phyloP scores from a whole-genome alignment of 768 basidiomycete species.

The Suillus fuscotomentosus region DNA sequence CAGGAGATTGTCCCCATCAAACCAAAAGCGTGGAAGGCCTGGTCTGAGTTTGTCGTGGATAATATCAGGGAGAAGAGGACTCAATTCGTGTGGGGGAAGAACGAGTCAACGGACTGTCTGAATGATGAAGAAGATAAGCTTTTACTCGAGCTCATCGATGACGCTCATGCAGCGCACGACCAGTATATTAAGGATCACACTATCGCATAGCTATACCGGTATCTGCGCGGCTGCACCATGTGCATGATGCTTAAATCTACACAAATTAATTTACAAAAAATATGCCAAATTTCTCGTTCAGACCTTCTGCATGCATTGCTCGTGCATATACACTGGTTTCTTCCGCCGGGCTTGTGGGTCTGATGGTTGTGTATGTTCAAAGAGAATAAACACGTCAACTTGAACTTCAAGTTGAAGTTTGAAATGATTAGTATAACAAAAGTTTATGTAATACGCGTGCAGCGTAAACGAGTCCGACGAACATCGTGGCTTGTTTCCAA shows the following conservation, averaged over 20 bases:
- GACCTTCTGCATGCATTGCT: too few species aligned
- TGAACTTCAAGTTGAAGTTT: too few species aligned
- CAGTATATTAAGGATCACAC: neutral
- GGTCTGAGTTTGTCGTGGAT: neutral
- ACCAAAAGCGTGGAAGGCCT: neutral
- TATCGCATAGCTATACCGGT: neutral
- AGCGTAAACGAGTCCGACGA: too few species aligned
- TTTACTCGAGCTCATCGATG: neutral
- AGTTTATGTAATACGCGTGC: too few species aligned
- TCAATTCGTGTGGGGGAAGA: neutral
- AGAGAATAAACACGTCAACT: too few species aligned
- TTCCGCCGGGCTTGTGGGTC: too few species aligned
- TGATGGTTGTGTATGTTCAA: too few species aligned
- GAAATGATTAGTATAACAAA: too few species aligned
- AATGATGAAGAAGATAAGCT: neutral
- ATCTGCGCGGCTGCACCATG: too few species aligned
- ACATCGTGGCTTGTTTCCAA: too few species aligned
- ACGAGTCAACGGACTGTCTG: neutral
- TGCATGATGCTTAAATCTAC: neutral
- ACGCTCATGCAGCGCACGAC: conserved; percentile 1
- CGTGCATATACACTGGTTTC: too few species aligned
- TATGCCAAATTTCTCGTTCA: too few species aligned
- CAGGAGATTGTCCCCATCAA: neutral
- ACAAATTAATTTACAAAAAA: neutral
- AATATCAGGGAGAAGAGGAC: neutral